Evolutionary conservation across 1,139 yeast genomes (phyloP).

Genomic region (Zygosaccharomyces pseudobailii): DNA sequence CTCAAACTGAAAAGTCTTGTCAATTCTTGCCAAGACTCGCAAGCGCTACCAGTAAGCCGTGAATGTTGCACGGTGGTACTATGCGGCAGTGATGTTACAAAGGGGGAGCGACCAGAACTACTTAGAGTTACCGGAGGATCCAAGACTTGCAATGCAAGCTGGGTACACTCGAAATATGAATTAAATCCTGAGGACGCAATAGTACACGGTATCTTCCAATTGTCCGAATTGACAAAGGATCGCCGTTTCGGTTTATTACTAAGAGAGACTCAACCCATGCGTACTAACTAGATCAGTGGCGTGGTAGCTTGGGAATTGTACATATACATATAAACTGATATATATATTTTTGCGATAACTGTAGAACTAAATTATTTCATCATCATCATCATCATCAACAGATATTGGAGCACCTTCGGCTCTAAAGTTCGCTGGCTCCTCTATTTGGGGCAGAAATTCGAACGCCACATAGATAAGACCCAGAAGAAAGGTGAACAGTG

Average conservation of each 20-base stretch:
- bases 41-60: conserved; percentile 58
- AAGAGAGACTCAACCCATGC: conserved; percentile 56
- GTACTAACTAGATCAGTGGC: conserved; percentile 24
- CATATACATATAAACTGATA: not conserved
- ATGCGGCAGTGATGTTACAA: conserved; percentile 39
- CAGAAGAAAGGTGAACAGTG: conserved; percentile 48
- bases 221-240: conserved; percentile 57
- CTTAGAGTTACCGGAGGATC: conserved; percentile 78
- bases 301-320: conserved; percentile 4
- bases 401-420: conserved; percentile 22
- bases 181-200: conserved; percentile 41
- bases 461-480: conserved; percentile 58
- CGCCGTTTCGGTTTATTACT: conserved; percentile 61
- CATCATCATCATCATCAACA: conserved; percentile 22
- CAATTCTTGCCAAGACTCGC: conserved; percentile 46
- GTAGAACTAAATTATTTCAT: conserved; percentile 17
- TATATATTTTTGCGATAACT: not conserved
- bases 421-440: conserved; percentile 35
- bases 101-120: conserved; percentile 51
- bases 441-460: conserved; percentile 76
- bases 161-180: conserved; percentile 75
- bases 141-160: conserved; percentile 64
- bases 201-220: conserved; percentile 47
- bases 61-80: conserved; percentile 70
- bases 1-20: conserved; percentile 59